Base-by-base conservation (phyloP, 73 alveolate species). In the Paramecium sonneborni region DNA sequence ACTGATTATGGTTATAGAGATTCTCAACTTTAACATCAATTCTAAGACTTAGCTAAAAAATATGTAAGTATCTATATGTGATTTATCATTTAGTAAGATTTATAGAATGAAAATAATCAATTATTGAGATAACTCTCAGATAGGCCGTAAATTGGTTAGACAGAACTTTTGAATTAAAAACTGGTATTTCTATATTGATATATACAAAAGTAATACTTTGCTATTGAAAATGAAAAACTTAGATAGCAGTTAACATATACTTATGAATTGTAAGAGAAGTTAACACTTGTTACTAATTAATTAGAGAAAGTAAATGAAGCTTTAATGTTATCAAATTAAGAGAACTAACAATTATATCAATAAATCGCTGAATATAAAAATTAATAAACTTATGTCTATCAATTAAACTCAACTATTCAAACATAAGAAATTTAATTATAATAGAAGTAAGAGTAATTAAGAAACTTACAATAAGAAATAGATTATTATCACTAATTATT, bases 1-100 rank as follows among this genome's bases (percentile, higher is more conserved):
- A 62, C 84, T 0, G 84, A 62, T 62, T 62, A 62, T 62, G 84
- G 84, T 12, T 62, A 62, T 62, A 62, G 84, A 62, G 84, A 62
- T 32, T 62, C 84, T 32, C 24, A 62, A 62, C 44, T 62, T 30
- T 32, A 62, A n/a, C 84, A 62, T 62, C 26, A 62, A 32, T 26
- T 12, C 28, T 30, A 62, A 62, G 84, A 62, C 34, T 32, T 62
- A n/a, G 26, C 84, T 30, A 62, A 62, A 62, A 62, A 62, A 62
- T 62, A 62, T 62, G 84, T 62, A 62, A 14, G 46, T 3, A 30
- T 62, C 8, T 26, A 62, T 21, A 2, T 30, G 21, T 52, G 68
- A 52, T 52, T 52, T 20, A 15, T 52, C 24, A 12, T 26, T 62
- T 62, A 62, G 84, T 46, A 62, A 62, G 84, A 62, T 30, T 62